Conservation (phyloP, 331 rosid genomes). For the Acacia pycnantha region DNA sequence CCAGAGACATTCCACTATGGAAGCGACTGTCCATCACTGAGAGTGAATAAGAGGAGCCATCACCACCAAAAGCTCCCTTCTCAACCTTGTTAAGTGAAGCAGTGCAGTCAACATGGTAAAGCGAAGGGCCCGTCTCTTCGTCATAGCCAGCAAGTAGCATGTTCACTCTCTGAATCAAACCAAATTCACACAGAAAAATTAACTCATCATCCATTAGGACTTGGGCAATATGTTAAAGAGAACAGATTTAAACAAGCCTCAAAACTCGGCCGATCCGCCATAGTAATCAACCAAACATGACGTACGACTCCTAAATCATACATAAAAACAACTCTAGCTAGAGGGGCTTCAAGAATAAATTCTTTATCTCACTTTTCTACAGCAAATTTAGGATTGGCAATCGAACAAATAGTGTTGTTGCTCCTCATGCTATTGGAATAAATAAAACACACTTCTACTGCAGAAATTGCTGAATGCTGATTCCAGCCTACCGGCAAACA, state of each 20-base stretch:
- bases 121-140: constrained; percentile 83
- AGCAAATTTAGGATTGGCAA: no score
- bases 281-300: neutral
- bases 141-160: constrained; percentile 93
- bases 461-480: neutral
- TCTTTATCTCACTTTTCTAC: no score
- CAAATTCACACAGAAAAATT: constrained; percentile 1
- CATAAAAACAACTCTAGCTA: neutral
- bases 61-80: constrained; percentile 87
- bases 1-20: constrained; percentile 77
- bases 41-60: constrained; percentile 84
- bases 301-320: neutral
- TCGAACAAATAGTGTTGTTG: no score
- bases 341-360: neutral
- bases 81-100: constrained; percentile 98
- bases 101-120: constrained; percentile 87
- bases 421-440: neutral
- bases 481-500: neutral
- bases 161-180: constrained; percentile 74
- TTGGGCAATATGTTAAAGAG: neutral
- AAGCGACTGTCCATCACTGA: constrained; percentile 92
- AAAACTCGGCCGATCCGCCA: neutral
- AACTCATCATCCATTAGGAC: neutral
- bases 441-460: neutral
- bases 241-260: neutral